These are phyloP conservation scores for Candolleomyces eurysporus DNA, from an alignment of 768 basidiomycete genomes.

Conservation along the genomic window DNA sequence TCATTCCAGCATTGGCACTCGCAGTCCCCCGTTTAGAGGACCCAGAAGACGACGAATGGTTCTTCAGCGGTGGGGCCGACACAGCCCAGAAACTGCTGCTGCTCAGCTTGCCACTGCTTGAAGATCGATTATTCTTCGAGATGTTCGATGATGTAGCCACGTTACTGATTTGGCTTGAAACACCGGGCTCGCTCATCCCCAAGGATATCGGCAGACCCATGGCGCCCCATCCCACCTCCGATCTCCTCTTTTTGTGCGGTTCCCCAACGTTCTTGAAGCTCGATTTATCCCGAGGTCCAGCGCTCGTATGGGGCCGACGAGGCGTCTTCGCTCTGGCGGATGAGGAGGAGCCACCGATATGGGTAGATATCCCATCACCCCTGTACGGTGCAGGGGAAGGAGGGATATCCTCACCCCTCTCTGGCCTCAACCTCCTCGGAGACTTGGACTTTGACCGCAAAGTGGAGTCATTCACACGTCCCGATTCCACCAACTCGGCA, in stretches of 20 bases:
- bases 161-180: neutral
- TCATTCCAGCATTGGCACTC: slow-evolving; percentile 19
- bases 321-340: slow-evolving; percentile 26
- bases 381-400: slow-evolving; percentile 31
- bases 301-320: slow-evolving; percentile 70
- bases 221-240: slow-evolving; percentile 9
- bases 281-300: slow-evolving; percentile 63
- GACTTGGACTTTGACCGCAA: slow-evolving; percentile 56
- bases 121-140: slow-evolving; percentile 6
- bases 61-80: slow-evolving; percentile 14
- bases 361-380: neutral
- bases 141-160: slow-evolving; percentile 1
- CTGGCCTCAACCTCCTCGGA: slow-evolving; percentile 43
- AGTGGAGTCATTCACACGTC: slow-evolving; percentile 18
- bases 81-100: slow-evolving; percentile 16
- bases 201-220: neutral
- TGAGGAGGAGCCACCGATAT: slow-evolving; percentile 16
- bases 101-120: slow-evolving; percentile 11
- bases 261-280: slow-evolving; percentile 21
- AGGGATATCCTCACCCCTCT: slow-evolving; percentile 28
- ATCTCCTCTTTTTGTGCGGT: slow-evolving; percentile 12
- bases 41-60: slow-evolving; percentile 11
- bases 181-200: slow-evolving; percentile 1
- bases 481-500: slow-evolving; percentile 37
- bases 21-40: slow-evolving; percentile 11